phyloP scores from a whole-genome alignment of 1,284 basidiomycete genomes.

The Puccinia novopanici region DNA sequence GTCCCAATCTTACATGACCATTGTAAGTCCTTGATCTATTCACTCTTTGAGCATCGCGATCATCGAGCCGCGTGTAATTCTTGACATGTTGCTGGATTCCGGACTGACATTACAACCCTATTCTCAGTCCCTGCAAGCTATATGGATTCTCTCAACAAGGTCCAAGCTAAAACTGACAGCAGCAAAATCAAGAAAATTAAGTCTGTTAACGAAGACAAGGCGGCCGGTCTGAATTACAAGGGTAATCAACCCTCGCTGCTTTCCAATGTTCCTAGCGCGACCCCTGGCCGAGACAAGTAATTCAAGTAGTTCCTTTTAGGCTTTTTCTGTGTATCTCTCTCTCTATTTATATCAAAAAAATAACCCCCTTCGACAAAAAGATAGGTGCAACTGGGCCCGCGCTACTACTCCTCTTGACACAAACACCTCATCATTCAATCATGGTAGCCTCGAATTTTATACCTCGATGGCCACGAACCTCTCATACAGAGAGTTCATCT shows the following conservation, averaged over 20 bases:
- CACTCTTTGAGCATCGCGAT: too few relatives aligned
- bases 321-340: too few relatives aligned
- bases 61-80: background rate
- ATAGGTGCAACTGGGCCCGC: background rate
- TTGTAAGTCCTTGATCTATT: slow-evolving; percentile 16
- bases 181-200: slow-evolving; percentile 28
- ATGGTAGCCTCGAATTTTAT: background rate
- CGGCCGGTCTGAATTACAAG: background rate
- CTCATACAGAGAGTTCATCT: background rate
- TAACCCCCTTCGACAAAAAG: background rate
- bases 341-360: background rate
- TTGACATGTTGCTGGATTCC: background rate
- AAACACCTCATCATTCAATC: background rate
- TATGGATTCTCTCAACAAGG: slow-evolving; percentile 45
- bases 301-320: too few relatives aligned
- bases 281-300: slow-evolving; percentile 34
- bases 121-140: slow-evolving; percentile 45
- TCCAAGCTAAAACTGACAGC: slow-evolving; percentile 31
- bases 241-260: background rate
- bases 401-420: background rate
- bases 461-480: background rate
- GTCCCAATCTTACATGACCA: slow-evolving; percentile 46
- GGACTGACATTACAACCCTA: background rate
- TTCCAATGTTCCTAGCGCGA: background rate
- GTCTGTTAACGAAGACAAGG: background rate